Evolutionary conservation across 768 basidiomycete genomes (phyloP).

Genomic region (Scleroderma bovista): DNA sequence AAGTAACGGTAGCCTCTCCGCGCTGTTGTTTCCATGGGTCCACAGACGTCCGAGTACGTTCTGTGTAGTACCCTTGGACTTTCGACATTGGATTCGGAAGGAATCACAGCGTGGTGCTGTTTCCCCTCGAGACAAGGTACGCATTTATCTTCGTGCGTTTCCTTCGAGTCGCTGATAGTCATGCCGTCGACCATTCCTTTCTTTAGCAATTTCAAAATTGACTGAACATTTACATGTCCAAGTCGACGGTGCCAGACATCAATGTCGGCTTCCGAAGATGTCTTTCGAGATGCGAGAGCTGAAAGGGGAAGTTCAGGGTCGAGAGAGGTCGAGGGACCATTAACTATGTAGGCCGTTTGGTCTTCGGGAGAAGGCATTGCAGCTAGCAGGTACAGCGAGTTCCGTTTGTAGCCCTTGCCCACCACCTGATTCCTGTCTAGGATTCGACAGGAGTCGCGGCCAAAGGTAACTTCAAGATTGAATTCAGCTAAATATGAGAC

Average conservation of each 20-base stretch:
- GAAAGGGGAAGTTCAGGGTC: not conserved
- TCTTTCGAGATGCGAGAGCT: not conserved
- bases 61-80: not conserved
- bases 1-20: constrained; percentile 10
- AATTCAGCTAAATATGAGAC: constrained; percentile 4
- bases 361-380: not conserved
- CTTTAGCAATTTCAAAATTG: not conserved
- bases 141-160: constrained; percentile 4
- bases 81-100: constrained; percentile 2
- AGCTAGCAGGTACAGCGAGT: constrained; percentile 3
- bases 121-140: constrained; percentile 19
- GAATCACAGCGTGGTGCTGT: constrained; percentile 10
- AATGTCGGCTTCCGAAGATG: not conserved
- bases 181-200: constrained; percentile 6
- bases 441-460: not conserved
- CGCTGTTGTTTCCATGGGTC: constrained; percentile 9
- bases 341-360: not conserved
- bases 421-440: not conserved
- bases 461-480: not conserved
- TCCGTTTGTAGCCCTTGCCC: not conserved
- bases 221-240: not conserved
- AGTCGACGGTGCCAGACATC: constrained; percentile 1
- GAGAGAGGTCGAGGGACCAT: not conserved
- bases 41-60: constrained; percentile 17
- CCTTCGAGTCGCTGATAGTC: not conserved